Evolutionary conservation across 306 rosid species (phyloP).

Genomic region (Trifolium dubium): DNA sequence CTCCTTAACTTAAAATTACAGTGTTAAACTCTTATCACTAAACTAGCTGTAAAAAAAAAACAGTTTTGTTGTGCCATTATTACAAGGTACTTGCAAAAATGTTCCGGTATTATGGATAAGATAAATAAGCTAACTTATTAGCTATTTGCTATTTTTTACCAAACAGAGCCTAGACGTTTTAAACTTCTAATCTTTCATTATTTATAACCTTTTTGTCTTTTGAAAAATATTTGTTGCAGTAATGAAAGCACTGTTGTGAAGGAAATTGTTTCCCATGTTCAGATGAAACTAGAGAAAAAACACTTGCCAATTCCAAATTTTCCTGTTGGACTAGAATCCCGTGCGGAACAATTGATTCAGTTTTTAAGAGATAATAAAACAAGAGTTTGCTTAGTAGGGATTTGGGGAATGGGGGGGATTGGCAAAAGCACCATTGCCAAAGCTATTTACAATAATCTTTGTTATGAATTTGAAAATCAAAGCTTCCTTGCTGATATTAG

Average conservation of each 20-base stretch:
- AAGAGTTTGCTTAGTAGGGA: constrained; percentile 3
- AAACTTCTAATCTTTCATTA: background rate
- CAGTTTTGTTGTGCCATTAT: too few species aligned
- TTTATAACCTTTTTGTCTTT: background rate
- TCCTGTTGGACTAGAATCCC: constrained; percentile 27
- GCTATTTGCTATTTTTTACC: too few species aligned
- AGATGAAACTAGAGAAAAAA: too few species aligned
- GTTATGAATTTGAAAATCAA: background rate
- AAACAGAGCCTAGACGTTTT: too few species aligned
- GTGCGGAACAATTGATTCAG: background rate
- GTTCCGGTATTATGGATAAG: too few species aligned
- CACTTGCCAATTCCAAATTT: background rate
- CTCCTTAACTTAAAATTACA: too few species aligned
- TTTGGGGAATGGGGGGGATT: constrained; percentile 38
- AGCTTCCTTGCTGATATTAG: background rate
- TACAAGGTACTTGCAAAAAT: too few species aligned
- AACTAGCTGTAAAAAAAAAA: too few species aligned
- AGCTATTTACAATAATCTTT: background rate
- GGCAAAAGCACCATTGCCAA: constrained; percentile 35
- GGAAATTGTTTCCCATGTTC: background rate
- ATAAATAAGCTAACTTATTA: too few species aligned
- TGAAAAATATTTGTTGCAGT: background rate
- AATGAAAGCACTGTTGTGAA: background rate
- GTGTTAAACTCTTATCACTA: too few species aligned
- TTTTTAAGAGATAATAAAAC: background rate